Evolutionary conservation across 2,329 filamentous ascomycete genomes (phyloP).

Genomic region (Teratosphaeria nubilosa): DNA sequence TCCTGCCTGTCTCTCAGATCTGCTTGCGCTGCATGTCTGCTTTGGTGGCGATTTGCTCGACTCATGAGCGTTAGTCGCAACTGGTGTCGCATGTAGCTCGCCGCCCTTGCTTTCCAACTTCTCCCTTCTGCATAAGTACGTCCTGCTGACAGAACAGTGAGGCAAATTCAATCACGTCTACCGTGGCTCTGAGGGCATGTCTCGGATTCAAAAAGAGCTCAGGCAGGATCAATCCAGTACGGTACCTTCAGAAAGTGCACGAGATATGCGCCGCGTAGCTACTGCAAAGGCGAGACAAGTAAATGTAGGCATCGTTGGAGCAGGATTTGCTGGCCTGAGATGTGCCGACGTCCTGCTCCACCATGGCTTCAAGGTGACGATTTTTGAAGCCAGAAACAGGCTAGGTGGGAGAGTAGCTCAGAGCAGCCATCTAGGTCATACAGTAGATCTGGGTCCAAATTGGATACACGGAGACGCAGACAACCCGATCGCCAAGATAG

Average conservation of each 20-base stretch:
- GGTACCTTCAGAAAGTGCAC: not conserved
- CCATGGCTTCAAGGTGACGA: constrained; percentile 55
- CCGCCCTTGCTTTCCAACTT: not conserved
- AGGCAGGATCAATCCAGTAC: not conserved
- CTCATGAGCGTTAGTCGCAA: not conserved
- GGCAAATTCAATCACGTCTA: constrained; percentile 2
- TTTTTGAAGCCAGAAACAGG: constrained; percentile 58
- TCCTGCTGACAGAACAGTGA: not conserved
- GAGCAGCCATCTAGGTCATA: constrained; percentile 32
- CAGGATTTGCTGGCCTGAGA: constrained; percentile 59
- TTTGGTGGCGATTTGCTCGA: not conserved
- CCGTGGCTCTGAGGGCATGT: constrained; percentile 2
- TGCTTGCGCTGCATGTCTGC: not conserved
- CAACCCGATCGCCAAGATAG: constrained; percentile 61
- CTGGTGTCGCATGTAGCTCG: not conserved
- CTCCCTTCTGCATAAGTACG: not conserved
- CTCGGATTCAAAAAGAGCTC: constrained; percentile 8
- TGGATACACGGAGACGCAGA: constrained; percentile 67
- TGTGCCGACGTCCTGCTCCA: constrained; percentile 58
- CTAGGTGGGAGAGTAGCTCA: constrained; percentile 53
- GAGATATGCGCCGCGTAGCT: constrained; percentile 6
- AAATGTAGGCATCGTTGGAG: constrained; percentile 55
- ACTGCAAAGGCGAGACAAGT: constrained; percentile 5
- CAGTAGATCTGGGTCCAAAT: constrained; percentile 60
- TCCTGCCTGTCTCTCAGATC: not conserved